Percentiles rank a stretch among this genome's conserved stretches.
These are phyloP conservation scores for Cryptococcus deneoformans DNA, from an alignment of 1,284 basidiomycete genomes.

Conservation along the genomic window DNA sequence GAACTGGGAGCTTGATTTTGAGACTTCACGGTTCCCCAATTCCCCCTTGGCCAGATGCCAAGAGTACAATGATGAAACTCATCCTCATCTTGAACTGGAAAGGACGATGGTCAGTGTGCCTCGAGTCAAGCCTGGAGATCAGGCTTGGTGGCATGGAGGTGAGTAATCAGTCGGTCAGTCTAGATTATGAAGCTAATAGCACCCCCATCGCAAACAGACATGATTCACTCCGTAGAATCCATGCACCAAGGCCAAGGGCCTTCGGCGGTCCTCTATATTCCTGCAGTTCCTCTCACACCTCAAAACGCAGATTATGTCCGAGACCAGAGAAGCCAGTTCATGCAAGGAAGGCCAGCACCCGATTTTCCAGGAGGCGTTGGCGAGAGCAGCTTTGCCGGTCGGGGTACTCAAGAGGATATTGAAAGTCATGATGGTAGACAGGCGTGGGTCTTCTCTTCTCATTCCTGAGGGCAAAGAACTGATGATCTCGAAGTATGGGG, in stretches of 20 bases:
- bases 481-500: conserved; percentile 32
- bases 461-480: neutral
- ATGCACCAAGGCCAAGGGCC: conserved; percentile 61
- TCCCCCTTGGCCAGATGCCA: conserved; percentile 61
- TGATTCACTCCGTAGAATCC: conserved; percentile 68
- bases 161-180: conserved; percentile 1
- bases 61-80: conserved; percentile 60
- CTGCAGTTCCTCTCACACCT: conserved; percentile 65
- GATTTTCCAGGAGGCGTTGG: conserved; percentile 75
- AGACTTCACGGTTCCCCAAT: conserved; percentile 60
- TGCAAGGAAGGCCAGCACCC: conserved; percentile 60
- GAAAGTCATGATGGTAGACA: conserved; percentile 52
- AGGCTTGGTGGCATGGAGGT: conserved; percentile 78
- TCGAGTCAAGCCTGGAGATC: conserved; percentile 69
- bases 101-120: conserved; percentile 72
- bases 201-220: conserved; percentile 51
- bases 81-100: conserved; percentile 66
- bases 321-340: conserved; percentile 60
- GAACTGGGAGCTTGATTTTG: conserved; percentile 64
- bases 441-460: conserved; percentile 40
- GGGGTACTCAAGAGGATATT: conserved; percentile 54
- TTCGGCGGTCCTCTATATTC: conserved; percentile 76
- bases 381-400: conserved; percentile 59
- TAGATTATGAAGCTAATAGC: neutral
- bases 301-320: conserved; percentile 64